A percentile compares a stretch with the other conserved stretches of the same genome.
phyloP scores from a whole-genome alignment of 2,329 filamentous ascomycete species.

The Ustulina deusta region DNA sequence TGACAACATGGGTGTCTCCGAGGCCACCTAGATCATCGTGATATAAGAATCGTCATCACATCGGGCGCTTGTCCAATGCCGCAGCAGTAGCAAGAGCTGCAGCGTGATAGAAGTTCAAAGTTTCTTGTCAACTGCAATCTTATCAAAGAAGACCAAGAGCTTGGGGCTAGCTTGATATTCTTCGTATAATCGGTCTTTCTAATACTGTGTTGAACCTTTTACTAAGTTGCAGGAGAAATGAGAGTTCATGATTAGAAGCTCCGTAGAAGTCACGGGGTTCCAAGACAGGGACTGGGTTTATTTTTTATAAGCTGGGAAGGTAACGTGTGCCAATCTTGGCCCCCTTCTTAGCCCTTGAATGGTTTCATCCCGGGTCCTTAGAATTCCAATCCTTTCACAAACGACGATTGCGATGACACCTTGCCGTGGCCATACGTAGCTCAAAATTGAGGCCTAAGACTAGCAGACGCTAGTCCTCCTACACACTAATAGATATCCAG shows the following conservation, averaged over 20 bases:
- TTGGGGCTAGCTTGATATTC: background rate
- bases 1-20: background rate
- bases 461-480: constrained; percentile 12
- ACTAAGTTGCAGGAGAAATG: background rate
- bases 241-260: background rate
- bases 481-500: constrained; percentile 13
- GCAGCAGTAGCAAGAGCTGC: background rate
- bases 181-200: background rate
- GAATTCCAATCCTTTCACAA: background rate
- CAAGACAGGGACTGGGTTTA: constrained; percentile 5
- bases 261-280: background rate
- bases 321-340: background rate
- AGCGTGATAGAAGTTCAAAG: background rate
- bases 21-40: background rate
- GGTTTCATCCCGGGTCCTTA: background rate
- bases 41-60: background rate
- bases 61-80: background rate
- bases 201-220: too few species aligned
- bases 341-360: background rate
- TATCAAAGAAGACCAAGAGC: background rate
- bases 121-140: background rate
- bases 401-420: background rate
- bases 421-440: background rate
- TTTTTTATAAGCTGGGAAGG: background rate
- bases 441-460: background rate